These are phyloP conservation scores for Pseudonitzschia pungens DNA, from an alignment of 108 stramenopile genomes.

Conservation along the genomic window DNA sequence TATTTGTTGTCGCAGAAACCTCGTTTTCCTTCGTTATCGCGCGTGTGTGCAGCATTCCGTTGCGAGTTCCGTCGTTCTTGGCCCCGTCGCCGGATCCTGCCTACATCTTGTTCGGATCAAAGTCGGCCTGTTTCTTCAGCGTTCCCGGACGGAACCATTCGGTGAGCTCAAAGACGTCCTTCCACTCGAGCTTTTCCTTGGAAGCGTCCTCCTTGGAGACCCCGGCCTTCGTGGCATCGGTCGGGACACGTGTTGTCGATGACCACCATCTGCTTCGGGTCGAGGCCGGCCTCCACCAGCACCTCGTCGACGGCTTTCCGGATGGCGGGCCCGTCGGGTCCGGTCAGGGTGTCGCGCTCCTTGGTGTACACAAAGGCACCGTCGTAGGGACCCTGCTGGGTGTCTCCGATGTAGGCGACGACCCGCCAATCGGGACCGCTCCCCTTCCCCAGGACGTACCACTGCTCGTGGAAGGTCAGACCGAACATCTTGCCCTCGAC, in stretches of 20 bases:
- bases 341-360: constrained; percentile 31
- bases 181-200: constrained; percentile 10
- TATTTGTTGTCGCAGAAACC: too few relatives aligned
- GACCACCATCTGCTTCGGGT: neutral
- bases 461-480: constrained; percentile 89
- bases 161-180: constrained; percentile 10
- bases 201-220: constrained; percentile 7
- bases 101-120: constrained; percentile 10
- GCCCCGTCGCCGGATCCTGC: neutral
- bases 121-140: neutral
- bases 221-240: constrained; percentile 7
- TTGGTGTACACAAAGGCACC: constrained; percentile 92
- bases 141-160: constrained; percentile 13
- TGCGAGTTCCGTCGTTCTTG: too few relatives aligned
- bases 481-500: constrained; percentile 94
- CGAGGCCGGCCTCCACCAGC: constrained; percentile 6
- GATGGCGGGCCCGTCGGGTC: constrained; percentile 1
- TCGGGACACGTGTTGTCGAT: constrained; percentile 11
- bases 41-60: too few relatives aligned
- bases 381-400: constrained; percentile 94
- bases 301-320: neutral
- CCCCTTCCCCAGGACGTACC: constrained; percentile 85
- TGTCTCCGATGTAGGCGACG: constrained; percentile 94
- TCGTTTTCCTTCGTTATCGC: too few relatives aligned
- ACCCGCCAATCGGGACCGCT: constrained; percentile 79